These are phyloP conservation scores for Microdochium nivale DNA, from an alignment of 2,329 filamentous ascomycete genomes.

Conservation along the genomic window DNA sequence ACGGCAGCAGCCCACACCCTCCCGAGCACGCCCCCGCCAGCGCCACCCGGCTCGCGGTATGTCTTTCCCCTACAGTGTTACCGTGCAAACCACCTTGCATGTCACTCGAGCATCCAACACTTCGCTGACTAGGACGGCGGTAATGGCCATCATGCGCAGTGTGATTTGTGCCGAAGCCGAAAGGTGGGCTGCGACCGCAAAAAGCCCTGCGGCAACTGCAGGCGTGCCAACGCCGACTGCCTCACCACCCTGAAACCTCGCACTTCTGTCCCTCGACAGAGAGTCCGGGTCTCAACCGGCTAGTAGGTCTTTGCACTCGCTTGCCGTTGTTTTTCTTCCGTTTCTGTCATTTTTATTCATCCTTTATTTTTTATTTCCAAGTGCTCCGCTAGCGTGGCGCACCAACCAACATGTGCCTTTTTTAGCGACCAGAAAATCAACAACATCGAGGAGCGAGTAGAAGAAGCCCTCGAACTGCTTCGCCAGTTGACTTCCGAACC, in stretches of 20 bases:
- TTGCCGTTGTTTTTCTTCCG: no score
- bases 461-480: slow-evolving; percentile 18
- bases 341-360: no score
- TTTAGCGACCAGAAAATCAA: slow-evolving; percentile 16
- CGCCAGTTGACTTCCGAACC: slow-evolving; percentile 12
- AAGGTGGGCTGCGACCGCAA: slow-evolving; percentile 5
- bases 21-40: no score
- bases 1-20: no score
- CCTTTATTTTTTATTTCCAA: no score
- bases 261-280: slow-evolving; percentile 1
- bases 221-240: slow-evolving; percentile 1
- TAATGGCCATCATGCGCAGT: neutral
- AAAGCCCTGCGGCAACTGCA: slow-evolving; percentile 2
- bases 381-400: no score
- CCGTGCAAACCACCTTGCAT: no score
- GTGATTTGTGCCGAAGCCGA: neutral
- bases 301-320: slow-evolving; percentile 3
- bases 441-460: slow-evolving; percentile 18
- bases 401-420: neutral
- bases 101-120: no score
- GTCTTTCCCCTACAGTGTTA: no score
- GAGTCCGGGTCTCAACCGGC: slow-evolving; percentile 3
- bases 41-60: no score
- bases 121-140: neutral
- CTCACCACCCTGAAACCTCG: slow-evolving; percentile 1